Evolutionary conservation across 202 grass and related monocot species (phyloP), one percentile per base, ranked within the genome.

Genomic region (Alloteropsis angusta): DNA sequence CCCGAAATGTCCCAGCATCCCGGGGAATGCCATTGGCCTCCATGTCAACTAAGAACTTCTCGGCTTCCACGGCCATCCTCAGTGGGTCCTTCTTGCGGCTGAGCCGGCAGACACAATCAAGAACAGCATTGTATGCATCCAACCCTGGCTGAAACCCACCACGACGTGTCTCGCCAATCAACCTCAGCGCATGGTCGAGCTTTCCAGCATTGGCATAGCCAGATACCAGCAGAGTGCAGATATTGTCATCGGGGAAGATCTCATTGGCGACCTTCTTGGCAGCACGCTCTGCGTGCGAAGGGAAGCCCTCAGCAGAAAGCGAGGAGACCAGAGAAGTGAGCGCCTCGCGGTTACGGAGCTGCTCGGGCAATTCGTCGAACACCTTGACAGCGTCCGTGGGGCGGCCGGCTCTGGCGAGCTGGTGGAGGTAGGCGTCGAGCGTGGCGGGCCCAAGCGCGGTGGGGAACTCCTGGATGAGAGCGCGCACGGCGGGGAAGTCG

Each of bases 141-240:
- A 89, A 72, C 18, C 86, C 89, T 4, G 87, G 92, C 59, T 93
- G 88, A 43, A 99, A 99, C 22, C 96, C 96, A 35, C 85, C 96
- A 17, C 85, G 56, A 2, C 73, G 75, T 0, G 82, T 88, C 85
- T 98, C 96, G 7, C 79, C 86, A 45, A 99, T 86, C 60, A 99
- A 78, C 59, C 88, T 83, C 13, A 94, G 86, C 0, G 92, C 92
- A 68, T 99, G 86, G 44, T 86, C 87, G 10, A 99, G 96, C 81
- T 93, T 99, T 43, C 96, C 88, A 39, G 90, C 93, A 61, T 87
- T 83, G 83, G 83, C 91, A 85, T 93, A 99, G 9, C 96, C 96
- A 48, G 82, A 89, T 19, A 99, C 46, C 54, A 99, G 69, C 61
- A 74, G n/a, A 59, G 84, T 90, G 47, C 96, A 99, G n/a, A 95